Conservation (phyloP, 176 grass and related monocot genomes). For the Triticum aestivum region IWGSC_CS_RefSeq_v2.1 NC_057806.1:296128041-296128540, state of each 20-base stretch:
- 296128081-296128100: too few species aligned
- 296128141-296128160: too few species aligned
- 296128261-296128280: constrained; percentile 1
- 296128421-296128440: background rate
- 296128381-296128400: background rate
- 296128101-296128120: too few species aligned
- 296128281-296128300: background rate
- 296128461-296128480: background rate
- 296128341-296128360: background rate
- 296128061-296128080: too few species aligned
- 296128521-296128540: background rate
- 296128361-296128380: background rate
- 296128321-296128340: background rate
- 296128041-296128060: too few species aligned
- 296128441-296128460: background rate
- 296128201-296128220: background rate
- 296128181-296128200: background rate
- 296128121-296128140: too few species aligned
- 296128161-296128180: too few species aligned
- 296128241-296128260: background rate
- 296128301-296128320: background rate
- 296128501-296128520: background rate
- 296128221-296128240: background rate
- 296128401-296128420: background rate
- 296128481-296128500: background rate